These are phyloP conservation scores for Aspergillus bridgeri DNA, from an alignment of 495 filamentous ascomycete species.

Conservation along the genomic window DNA sequence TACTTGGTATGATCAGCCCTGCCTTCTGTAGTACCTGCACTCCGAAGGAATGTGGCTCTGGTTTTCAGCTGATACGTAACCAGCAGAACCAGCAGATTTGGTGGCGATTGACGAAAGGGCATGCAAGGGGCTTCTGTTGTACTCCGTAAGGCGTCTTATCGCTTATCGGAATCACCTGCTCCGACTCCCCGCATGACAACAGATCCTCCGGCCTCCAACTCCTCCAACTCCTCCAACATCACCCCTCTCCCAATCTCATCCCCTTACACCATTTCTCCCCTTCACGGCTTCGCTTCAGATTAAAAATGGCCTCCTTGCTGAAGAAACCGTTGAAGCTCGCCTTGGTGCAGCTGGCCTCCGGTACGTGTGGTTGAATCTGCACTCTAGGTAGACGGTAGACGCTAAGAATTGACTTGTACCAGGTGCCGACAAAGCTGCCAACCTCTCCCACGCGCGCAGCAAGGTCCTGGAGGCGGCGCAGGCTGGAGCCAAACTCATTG, in stretches of 20 bases:
- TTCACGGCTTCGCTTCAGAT: neutral
- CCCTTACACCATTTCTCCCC: neutral
- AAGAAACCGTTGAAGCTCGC: slow-evolving; percentile 76
- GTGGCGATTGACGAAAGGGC: no score
- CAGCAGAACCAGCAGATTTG: no score
- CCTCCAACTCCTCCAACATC: neutral
- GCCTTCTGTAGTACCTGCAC: no score
- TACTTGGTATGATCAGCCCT: no score
- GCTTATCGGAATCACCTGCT: neutral
- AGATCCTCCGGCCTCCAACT: neutral
- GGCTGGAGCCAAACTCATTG: slow-evolving; percentile 62
- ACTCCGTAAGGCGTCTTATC: neutral
- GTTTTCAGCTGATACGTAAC: no score
- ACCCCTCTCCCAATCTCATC: neutral
- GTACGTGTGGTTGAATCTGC: slow-evolving; percentile 26
- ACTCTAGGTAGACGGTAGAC: neutral
- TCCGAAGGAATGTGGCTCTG: no score
- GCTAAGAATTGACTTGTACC: slow-evolving; percentile 1
- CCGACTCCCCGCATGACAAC: neutral
- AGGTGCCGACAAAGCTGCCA: slow-evolving; percentile 79
- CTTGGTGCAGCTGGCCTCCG: slow-evolving; percentile 76
- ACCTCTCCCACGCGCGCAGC: slow-evolving; percentile 74
- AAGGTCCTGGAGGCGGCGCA: slow-evolving; percentile 80
- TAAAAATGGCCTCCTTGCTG: slow-evolving; percentile 53
- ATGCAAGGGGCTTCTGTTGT: no score